phyloP scores from a whole-genome alignment of 2,329 filamentous ascomycete species.

The Rutstroemia sp. region DNA sequence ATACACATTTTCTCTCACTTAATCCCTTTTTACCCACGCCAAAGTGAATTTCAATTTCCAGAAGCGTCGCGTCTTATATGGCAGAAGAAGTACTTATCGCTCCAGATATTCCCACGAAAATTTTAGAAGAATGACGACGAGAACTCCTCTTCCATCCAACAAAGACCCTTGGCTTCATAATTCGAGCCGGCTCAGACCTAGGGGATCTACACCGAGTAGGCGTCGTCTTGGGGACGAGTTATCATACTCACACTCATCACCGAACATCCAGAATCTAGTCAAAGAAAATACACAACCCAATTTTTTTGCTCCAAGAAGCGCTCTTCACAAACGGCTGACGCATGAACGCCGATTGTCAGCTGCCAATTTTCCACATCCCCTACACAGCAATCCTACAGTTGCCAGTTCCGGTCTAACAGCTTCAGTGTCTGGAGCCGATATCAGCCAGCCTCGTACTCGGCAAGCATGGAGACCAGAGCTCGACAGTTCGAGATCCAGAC shows the following conservation, averaged over 20 bases:
- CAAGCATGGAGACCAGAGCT: neutral
- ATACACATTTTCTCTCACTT: too few relatives aligned
- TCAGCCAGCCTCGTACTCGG: conserved; percentile 8
- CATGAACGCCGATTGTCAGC: conserved; percentile 1
- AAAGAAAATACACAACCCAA: neutral
- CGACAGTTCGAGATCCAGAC: neutral
- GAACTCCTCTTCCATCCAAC: neutral
- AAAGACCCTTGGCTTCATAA: neutral
- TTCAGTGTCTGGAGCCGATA: conserved; percentile 16
- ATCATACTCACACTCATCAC: conserved; percentile 1
- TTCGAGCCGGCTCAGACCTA: neutral
- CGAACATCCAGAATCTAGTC: neutral
- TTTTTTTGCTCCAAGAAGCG: conserved; percentile 3
- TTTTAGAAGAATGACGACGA: neutral
- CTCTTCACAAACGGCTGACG: neutral
- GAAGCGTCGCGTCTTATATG: too few relatives aligned
- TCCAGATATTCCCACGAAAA: too few relatives aligned
- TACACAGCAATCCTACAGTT: conserved; percentile 17
- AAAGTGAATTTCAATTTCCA: too few relatives aligned
- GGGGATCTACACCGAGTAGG: neutral
- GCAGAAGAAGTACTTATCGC: too few relatives aligned
- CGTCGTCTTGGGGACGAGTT: neutral
- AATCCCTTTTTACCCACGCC: too few relatives aligned
- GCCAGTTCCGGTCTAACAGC: conserved; percentile 16
- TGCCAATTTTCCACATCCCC: conserved; percentile 2